Base-by-base conservation (phyloP, 208 protist genomes). In the Lotmaria passim region DNA sequence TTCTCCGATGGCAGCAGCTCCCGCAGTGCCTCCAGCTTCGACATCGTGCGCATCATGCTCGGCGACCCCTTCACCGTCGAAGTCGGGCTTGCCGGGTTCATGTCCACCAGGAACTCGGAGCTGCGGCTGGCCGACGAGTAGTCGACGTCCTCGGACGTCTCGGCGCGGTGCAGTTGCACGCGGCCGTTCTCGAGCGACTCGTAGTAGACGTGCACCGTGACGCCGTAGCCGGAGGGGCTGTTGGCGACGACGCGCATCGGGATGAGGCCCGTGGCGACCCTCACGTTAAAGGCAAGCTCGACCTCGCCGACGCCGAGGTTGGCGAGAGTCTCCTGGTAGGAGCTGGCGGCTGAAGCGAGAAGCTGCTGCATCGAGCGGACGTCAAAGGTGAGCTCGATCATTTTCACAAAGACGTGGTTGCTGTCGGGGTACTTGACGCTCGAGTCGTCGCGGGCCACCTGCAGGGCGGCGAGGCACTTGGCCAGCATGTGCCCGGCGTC, bases 371-470 rank as follows among this genome's bases (percentile, higher is more conserved):
- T 41, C 12, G 59, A 64, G 46, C 61, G 64, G 5, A 91, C 57
- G 52, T 95, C 88, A 69, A 93, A 90, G 41, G 81, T 93, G 31
- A 95, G 64, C 78, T 93, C 86, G 46, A 90, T 86, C 84, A 95
- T 81, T 74, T 88, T 87, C 5, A 96, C 86, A 64, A 93, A 96
- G 55, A 96, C 69, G 75, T 96, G 91, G 59, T 96, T 96, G 72
- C 74, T 82, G 43, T 76, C 73, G 2, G 90, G 85, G 57, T 82
- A 89, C 50, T 84, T 80, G 26, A 93, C 71, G 19, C 63, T 84
- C 28, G 69, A 74, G 75, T 95, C 87, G 69, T 88, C 79, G 43
- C 81, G 86, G 21, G 85, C 85, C 14, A 92, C 76, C 64, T 96
- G 86, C 38, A 96, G 78, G 17, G 91, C 91, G 14, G 76, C 63